Base-by-base conservation (phyloP, 1,139 yeast genomes). In the Diutina mesorugosa region DNA sequence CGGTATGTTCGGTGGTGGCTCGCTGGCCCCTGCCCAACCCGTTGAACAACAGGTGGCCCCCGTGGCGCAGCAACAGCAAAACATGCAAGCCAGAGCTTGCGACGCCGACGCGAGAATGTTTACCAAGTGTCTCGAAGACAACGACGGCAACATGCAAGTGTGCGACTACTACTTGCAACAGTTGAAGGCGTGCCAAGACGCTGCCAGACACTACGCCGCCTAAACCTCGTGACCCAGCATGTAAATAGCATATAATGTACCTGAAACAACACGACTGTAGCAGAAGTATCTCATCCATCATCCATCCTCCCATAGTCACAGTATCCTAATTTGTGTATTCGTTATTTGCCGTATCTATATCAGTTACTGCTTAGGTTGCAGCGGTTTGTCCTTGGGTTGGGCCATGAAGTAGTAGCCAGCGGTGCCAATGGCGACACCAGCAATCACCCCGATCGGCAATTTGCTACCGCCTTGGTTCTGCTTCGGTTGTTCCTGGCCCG, bases 151-250 rank as follows among this genome's bases (percentile, higher is more conserved):
- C 80, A 88, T 90, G 90, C 97, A 90, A 76, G 85, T 87, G 64
- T 93, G 99, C 76, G 97, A 90, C 69, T 93, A 81, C 82, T 93
- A 93, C 75, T 80, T 93, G 74, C 98, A 91, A 76, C 97, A 91
- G 77, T 84, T 93, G 72, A 91, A 88, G 78, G 95, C 97, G 30
- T 93, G 99, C 74, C 97, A 93, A 77, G 93, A 88, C 72, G 97
- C 97, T 65, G 78, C 97, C 59, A 81, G 85, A 64, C 87, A 84
- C 65, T 90, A 87, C 70, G 89, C 80, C 6, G 41, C 41, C 26
- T 29, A 48, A 45, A 9, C 47, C 9, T 6, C 26, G 9, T n/a
- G 26, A 10, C 7, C 21, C 10, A 9, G 30, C 30, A 21, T 47
- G 38, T 47, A 47, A 26, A 47, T 47, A 47, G 51, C 51, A 47